Evolutionary conservation across 106 monocot genomes (phyloP).

Genomic region (Allium cepa): DNA sequence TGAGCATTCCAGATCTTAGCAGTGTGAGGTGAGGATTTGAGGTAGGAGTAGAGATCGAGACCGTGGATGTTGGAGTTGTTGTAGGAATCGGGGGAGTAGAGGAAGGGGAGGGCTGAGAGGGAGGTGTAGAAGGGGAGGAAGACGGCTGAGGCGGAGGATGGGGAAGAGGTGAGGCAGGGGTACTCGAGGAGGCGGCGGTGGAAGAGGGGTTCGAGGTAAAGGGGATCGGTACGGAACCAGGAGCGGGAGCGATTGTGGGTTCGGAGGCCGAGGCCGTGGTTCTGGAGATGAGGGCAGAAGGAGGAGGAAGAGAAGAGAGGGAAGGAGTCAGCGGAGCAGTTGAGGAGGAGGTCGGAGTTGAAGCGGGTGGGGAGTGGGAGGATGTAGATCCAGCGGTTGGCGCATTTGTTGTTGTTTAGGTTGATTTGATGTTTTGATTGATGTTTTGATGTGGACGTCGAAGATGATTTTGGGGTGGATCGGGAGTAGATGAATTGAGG

Average conservation of each 20-base stretch:
- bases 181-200: slow-evolving; percentile 74
- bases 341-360: slow-evolving; percentile 1
- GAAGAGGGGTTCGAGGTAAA: slow-evolving; percentile 73
- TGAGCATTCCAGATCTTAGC: slow-evolving; percentile 37
- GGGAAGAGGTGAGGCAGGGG: slow-evolving; percentile 55
- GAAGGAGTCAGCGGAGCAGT: slow-evolving; percentile 28
- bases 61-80: slow-evolving; percentile 58
- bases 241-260: slow-evolving; percentile 49
- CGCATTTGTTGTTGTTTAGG: background rate
- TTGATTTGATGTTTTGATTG: background rate
- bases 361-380: background rate
- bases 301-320: slow-evolving; percentile 24
- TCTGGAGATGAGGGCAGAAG: slow-evolving; percentile 46
- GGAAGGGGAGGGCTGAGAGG: slow-evolving; percentile 53
- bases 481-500: background rate
- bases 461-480: background rate
- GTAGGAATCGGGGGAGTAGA: slow-evolving; percentile 38
- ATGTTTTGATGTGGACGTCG: background rate
- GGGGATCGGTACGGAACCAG: slow-evolving; percentile 74
- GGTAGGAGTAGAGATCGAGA: slow-evolving; percentile 31
- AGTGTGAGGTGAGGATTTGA: slow-evolving; percentile 8
- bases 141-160: slow-evolving; percentile 55
- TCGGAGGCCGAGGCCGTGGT: slow-evolving; percentile 66
- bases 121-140: slow-evolving; percentile 71
- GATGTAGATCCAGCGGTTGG: background rate